Base-by-base conservation (phyloP, 305 asterid genomes). In the Rubia peregrina region DNA sequence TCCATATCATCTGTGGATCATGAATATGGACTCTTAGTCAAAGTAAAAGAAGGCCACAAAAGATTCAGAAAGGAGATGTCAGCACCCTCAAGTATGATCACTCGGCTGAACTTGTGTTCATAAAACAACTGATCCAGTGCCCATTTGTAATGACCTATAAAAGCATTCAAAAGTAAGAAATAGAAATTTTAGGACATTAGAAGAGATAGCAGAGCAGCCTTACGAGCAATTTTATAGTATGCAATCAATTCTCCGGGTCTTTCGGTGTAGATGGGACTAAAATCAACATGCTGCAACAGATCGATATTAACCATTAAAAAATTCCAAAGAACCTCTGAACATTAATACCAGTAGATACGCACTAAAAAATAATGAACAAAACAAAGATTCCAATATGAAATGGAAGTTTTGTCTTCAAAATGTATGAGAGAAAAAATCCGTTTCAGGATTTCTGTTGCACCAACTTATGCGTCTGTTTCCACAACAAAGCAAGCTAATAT, bases 141-240 rank as follows among this genome's bases (percentile, higher is more conserved):
- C 99, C 99, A 94, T 65, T 94, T 94, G 87, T 94, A 94, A 80
- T 94, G 99, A 69, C 97, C 99, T 94, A 66, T 46, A 73, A 75
- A 63, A 82, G 76, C 68, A 68, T 38, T 42, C 69, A 71, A 69
- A 64, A 78, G 75, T 71, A 9, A 65, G 24, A 42, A 72, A 68
- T 69, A 33, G 67, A 68, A 77, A 41, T 75, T 72, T 14, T n/a
- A 64, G 61, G 19, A 5, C 21, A 19, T 17, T 33, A 41, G 43
- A 56, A 36, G 33, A 63, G 65, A n/a, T 11, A 21, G 33, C 9
- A 60, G 38, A 67, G 44, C 40, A 70, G 43, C 70, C 82, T 80
- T 87, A 94, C 98, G 89, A 81, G 99, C 97, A 85, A 94, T 94
- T 83, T 94, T 91, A 88, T 94, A 94, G 84, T 94, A 94, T 67